phyloP scores from a whole-genome alignment of 345 rosid genomes.

The Citrus australasica region DNA sequence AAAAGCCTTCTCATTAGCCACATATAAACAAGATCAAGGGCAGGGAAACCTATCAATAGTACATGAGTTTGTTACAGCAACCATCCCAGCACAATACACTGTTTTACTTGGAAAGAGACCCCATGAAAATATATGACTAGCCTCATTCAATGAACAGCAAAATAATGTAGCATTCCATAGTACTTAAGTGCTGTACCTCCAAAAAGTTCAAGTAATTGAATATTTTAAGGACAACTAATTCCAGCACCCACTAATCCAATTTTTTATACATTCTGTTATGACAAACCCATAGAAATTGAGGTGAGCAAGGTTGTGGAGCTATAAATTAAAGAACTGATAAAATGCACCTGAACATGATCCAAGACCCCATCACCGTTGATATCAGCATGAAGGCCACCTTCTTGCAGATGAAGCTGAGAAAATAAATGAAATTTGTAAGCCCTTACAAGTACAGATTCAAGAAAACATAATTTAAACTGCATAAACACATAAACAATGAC shows the following conservation, averaged over 20 bases:
- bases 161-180: background rate
- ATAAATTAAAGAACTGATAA: background rate
- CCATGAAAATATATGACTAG: background rate
- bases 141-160: background rate
- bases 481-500: background rate
- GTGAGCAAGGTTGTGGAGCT: background rate
- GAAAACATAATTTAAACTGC: constrained; percentile 1
- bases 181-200: background rate
- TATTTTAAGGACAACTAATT: background rate
- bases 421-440: constrained; percentile 17
- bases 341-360: constrained; percentile 91
- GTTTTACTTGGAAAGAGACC: background rate
- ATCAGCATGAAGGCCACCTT: constrained; percentile 99
- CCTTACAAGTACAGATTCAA: background rate
- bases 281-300: background rate
- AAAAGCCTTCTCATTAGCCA: background rate
- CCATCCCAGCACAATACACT: background rate
- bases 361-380: constrained; percentile 98
- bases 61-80: background rate
- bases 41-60: background rate
- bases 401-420: constrained; percentile 87
- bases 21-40: background rate
- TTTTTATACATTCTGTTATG: background rate
- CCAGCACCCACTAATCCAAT: background rate
- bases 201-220: background rate